A percentile compares a stretch with the other conserved stretches of the same genome.
These are phyloP conservation scores for Elasticomyces elasticus DNA, from an alignment of 495 filamentous ascomycete species.

Conservation along the genomic window DNA sequence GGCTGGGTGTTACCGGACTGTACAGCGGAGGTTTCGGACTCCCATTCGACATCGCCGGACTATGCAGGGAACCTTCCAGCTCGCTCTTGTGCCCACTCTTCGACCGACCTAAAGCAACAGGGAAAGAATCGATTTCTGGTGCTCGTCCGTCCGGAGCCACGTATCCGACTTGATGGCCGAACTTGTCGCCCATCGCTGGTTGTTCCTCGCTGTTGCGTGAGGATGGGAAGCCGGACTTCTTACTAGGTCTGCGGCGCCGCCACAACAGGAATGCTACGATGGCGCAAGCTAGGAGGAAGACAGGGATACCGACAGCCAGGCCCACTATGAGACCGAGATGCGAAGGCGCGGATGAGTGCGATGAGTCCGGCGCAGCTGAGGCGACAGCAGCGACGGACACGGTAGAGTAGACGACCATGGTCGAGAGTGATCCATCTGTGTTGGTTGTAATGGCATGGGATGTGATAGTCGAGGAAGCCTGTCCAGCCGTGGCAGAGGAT, in stretches of 20 bases:
- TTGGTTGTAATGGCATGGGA: background rate
- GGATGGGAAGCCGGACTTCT: background rate
- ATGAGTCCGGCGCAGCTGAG: background rate
- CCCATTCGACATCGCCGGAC: background rate
- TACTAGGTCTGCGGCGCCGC: background rate
- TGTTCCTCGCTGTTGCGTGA: background rate
- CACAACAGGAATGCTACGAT: conserved; percentile 8
- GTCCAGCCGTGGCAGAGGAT: background rate
- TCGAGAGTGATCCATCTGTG: conserved; percentile 1
- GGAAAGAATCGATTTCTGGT: conserved; percentile 18
- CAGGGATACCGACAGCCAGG: conserved; percentile 20
- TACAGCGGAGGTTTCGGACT: conserved; percentile 6
- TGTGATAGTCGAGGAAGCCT: background rate
- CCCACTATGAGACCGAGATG: conserved; percentile 13
- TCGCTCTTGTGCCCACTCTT: conserved; percentile 13
- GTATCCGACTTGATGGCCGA: conserved; percentile 8
- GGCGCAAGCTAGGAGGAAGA: conserved; percentile 2
- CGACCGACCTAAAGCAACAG: conserved; percentile 3
- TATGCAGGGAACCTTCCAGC: conserved; percentile 14
- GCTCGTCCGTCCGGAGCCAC: conserved; percentile 12
- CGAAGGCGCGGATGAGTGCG: background rate
- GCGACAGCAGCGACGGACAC: background rate
- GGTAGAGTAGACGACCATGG: background rate
- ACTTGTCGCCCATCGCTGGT: conserved; percentile 2
- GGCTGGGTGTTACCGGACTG: background rate